Evolutionary conservation across 2,329 filamentous ascomycete species (phyloP), one percentile per base, ranked within the genome.

Genomic region (Nothophaeocryptopus gaeumannii): DNA sequence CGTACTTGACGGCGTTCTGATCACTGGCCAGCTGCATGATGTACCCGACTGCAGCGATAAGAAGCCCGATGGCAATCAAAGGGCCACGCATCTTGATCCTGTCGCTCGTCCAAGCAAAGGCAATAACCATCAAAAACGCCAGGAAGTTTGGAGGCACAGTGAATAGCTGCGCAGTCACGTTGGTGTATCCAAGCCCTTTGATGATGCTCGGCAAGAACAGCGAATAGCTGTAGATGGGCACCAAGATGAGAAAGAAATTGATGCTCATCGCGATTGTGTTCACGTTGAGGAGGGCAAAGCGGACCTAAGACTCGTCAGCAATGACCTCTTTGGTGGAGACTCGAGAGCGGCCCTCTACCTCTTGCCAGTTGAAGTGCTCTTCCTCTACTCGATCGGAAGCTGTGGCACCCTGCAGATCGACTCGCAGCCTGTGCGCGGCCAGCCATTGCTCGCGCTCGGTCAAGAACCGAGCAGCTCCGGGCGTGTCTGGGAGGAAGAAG

Each of bases 401-500:
- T 5, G 55, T 55, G 2, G 61, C 58, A n/a, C 66, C 66, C 39
- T 63, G 53, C 20, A 66, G 43, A 39, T 72, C 67, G 7, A 63
- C 52, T 16, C 59, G 55, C 43, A 71, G 63, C 14, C 63, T 54
- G 31, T 60, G 54, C 12, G 61, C 57, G 26, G 65, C 65, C 26
- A 58, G 54, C 37, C 45, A 49, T 36, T 63, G 62, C 53, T 71
- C 67, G 38, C 64, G 58, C 31, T 50, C 46, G 16, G 57, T 64
- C 12, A 71, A 50, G 50, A 70, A 72, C 41, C 58, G 61, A 5
- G 77, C 77, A 37, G 73, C 74, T 44, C 74, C 72, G 0, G 78
- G 77, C 2, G 70, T 73, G 51, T 80, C 75, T 0, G 79, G 79
- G 5, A 82, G 64, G 47, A 73, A 73, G 58, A 80, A 79, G 64